A percentile compares a stretch with the other conserved stretches of the same genome.
phyloP scores from a whole-genome alignment of 2,329 filamentous ascomycete species.

The Ceratocystis destructans region DNA sequence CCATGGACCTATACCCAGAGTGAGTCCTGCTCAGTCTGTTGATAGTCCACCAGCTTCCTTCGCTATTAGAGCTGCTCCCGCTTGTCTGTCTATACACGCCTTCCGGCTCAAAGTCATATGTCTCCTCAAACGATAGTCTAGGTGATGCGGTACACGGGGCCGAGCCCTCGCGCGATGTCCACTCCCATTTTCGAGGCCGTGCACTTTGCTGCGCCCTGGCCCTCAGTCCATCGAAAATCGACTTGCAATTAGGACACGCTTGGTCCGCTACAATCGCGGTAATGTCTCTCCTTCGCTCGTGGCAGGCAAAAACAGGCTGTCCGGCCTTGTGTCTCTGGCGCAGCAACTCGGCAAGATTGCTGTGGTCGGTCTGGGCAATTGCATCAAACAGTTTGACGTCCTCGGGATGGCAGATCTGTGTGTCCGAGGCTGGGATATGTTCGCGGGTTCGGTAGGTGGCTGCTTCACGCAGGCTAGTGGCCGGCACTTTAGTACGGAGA shows the following conservation, averaged over 20 bases:
- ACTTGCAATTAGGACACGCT: background rate
- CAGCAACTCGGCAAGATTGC: slow-evolving; percentile 28
- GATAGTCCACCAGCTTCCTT: background rate
- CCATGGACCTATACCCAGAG: background rate
- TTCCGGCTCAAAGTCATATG: background rate
- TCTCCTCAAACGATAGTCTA: background rate
- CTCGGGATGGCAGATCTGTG: background rate
- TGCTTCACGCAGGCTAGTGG: background rate
- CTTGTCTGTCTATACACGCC: background rate
- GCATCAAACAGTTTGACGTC: background rate
- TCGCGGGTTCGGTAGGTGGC: slow-evolving; percentile 6
- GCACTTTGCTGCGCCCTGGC: background rate
- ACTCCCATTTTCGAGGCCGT: background rate
- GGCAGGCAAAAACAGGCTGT: slow-evolving; percentile 27
- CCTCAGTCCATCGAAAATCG: background rate
- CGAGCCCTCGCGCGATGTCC: background rate
- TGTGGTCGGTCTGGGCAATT: background rate
- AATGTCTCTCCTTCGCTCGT: background rate
- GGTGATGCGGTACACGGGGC: background rate
- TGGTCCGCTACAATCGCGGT: background rate
- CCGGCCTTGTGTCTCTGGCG: slow-evolving; percentile 33
- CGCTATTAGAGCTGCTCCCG: background rate
- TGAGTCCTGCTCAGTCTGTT: slow-evolving; percentile 5
- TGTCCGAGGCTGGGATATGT: background rate
- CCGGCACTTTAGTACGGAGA: background rate